Evolutionary conservation across 495 filamentous ascomycete species (phyloP).

Genomic region (Penicillium silybi): DNA sequence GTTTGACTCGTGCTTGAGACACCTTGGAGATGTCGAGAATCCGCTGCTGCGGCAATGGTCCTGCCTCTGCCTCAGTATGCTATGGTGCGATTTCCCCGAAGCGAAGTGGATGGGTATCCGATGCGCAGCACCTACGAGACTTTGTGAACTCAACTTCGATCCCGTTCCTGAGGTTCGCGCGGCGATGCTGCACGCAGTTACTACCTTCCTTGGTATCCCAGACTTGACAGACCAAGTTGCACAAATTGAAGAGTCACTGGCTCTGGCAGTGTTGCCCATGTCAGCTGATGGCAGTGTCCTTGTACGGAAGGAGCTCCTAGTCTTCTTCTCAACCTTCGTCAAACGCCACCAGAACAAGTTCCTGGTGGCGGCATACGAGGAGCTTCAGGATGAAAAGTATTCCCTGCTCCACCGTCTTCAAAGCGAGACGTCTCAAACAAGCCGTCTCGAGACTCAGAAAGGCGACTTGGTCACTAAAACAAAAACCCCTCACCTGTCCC

Average conservation of each 20-base stretch:
- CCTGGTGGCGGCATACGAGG: slow-evolving; percentile 85
- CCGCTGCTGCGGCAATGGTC: slow-evolving; percentile 93
- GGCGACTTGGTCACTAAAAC: slow-evolving; percentile 6
- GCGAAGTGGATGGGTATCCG: slow-evolving; percentile 93
- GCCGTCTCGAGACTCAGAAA: slow-evolving; percentile 12
- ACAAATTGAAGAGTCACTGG: slow-evolving; percentile 82
- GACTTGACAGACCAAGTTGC: slow-evolving; percentile 89
- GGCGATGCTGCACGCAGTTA: slow-evolving; percentile 88
- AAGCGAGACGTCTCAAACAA: slow-evolving; percentile 19
- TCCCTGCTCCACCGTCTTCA: slow-evolving; percentile 49
- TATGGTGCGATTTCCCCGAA: slow-evolving; percentile 87
- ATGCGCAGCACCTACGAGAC: slow-evolving; percentile 69
- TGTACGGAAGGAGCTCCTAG: slow-evolving; percentile 85
- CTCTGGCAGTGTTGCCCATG: slow-evolving; percentile 80
- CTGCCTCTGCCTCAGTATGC: slow-evolving; percentile 90
- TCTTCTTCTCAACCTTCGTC: slow-evolving; percentile 92
- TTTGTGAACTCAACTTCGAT: slow-evolving; percentile 80
- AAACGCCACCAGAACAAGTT: slow-evolving; percentile 90
- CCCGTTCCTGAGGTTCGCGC: slow-evolving; percentile 91
- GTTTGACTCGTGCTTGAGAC: slow-evolving; percentile 75
- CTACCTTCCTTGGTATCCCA: slow-evolving; percentile 87
- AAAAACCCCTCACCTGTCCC: slow-evolving; percentile 53
- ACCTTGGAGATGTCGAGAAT: slow-evolving; percentile 81
- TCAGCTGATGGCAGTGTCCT: slow-evolving; percentile 86
- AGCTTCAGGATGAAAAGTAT: slow-evolving; percentile 79